Conservation (phyloP, 345 rosid genomes). For the Turnera subulata region DNA sequence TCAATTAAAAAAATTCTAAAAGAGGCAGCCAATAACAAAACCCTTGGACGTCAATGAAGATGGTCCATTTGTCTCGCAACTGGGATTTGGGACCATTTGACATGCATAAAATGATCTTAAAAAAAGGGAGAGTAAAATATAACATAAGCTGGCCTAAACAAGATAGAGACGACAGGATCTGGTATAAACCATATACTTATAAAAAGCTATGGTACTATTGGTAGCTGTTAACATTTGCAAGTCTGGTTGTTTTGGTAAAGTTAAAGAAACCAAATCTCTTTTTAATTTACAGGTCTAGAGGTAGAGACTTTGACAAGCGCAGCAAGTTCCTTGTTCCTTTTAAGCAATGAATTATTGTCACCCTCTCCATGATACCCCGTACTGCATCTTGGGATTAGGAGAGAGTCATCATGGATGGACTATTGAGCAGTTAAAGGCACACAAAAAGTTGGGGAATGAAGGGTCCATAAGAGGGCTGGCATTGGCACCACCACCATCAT, state of each 20-base stretch:
- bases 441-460: conserved; percentile 7
- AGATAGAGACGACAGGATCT: no score
- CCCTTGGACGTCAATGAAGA: conserved; percentile 2
- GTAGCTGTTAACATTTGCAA: no score
- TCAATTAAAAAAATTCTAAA: no score
- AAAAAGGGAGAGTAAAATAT: background rate
- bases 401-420: conserved; percentile 3
- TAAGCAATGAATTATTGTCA: conserved; percentile 20
- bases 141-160: no score
- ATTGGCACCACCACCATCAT: conserved; percentile 13
- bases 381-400: conserved; percentile 20
- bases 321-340: no score
- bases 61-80: conserved; percentile 9
- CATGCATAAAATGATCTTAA: background rate
- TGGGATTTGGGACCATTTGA: conserved; percentile 23
- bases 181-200: no score
- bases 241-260: no score
- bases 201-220: no score
- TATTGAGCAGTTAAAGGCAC: conserved; percentile 13
- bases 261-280: no score
- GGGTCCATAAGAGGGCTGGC: conserved; percentile 24
- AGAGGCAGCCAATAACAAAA: no score
- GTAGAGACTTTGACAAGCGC: no score
- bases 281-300: no score
- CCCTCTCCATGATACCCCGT: conserved; percentile 17